Percentiles rank a stretch among this genome's conserved stretches.
Conservation (phyloP, 106 monocot genomes). For the Dioscorea zingiberensis region DNA sequence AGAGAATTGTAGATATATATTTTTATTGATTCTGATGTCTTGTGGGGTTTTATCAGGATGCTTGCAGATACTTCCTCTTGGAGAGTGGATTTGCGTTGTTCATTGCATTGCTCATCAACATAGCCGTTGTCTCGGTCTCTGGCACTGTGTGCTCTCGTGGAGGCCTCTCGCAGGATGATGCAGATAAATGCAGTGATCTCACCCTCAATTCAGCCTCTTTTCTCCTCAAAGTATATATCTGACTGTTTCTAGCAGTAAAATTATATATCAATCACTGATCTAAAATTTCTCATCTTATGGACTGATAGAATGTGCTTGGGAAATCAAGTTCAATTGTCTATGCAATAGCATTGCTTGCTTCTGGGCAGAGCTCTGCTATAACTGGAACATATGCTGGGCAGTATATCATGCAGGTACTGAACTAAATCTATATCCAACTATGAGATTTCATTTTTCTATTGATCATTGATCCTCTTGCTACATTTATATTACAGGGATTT, state of each 20-base stretch:
- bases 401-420: constrained; percentile 77
- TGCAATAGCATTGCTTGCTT: constrained; percentile 68
- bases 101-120: constrained; percentile 56
- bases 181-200: constrained; percentile 35
- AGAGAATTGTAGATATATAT: not conserved
- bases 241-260: not conserved
- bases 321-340: constrained; percentile 66
- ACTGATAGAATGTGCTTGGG: constrained; percentile 60
- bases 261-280: not conserved
- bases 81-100: constrained; percentile 56
- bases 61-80: constrained; percentile 51
- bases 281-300: not conserved
- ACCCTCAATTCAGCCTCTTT: constrained; percentile 47
- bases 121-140: constrained; percentile 49
- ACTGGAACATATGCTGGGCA: constrained; percentile 89
- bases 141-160: constrained; percentile 31
- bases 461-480: no score
- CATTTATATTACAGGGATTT: constrained; percentile 59
- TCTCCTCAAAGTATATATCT: constrained; percentile 36
- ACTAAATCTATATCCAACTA: not conserved
- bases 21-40: not conserved
- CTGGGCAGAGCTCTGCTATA: constrained; percentile 82
- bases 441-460: not conserved
- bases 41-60: constrained; percentile 15
- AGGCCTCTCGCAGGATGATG: constrained; percentile 15